These are phyloP conservation scores for Pisolithus tinctorius DNA, from an alignment of 768 basidiomycete species.

Conservation along the genomic window DNA sequence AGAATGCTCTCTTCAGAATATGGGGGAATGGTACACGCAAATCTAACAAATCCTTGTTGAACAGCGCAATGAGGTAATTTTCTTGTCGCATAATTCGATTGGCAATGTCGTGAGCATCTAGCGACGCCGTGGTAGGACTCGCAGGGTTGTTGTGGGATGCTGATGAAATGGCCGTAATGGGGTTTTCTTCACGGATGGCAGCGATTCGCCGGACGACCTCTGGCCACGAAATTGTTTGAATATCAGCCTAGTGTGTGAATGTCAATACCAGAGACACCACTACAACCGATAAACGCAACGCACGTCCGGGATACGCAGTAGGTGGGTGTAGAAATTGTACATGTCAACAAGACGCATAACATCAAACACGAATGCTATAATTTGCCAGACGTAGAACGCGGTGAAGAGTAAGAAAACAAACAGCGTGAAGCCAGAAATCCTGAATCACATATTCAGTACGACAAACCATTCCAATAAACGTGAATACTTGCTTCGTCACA, in stretches of 20 bases:
- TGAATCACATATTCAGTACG: constrained; percentile 25
- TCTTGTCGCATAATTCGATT: constrained; percentile 98
- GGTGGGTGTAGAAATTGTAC: constrained; percentile 93
- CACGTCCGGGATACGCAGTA: constrained; percentile 93
- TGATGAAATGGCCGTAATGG: constrained; percentile 80
- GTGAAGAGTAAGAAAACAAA: constrained; percentile 81
- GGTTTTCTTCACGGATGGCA: constrained; percentile 87
- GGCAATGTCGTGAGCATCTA: constrained; percentile 97
- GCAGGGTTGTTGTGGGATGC: constrained; percentile 41
- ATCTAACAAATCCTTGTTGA: constrained; percentile 94
- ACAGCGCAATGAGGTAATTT: constrained; percentile 95
- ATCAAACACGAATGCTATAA: constrained; percentile 69
- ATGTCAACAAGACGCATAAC: constrained; percentile 82
- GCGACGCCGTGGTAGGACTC: constrained; percentile 70
- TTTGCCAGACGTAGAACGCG: constrained; percentile 87
- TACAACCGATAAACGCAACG: constrained; percentile 27
- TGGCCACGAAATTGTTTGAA: constrained; percentile 96
- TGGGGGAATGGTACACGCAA: constrained; percentile 74
- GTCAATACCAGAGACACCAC: constrained; percentile 6
- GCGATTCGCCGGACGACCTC: constrained; percentile 89
- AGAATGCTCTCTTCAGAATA: constrained; percentile 44
- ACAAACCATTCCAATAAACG: neutral
- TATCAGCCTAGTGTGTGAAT: constrained; percentile 68
- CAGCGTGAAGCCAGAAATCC: constrained; percentile 79
- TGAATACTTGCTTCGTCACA: constrained; percentile 61